Evolutionary conservation across 768 basidiomycete species (phyloP).

Genomic region (Suillus brevipes): DNA sequence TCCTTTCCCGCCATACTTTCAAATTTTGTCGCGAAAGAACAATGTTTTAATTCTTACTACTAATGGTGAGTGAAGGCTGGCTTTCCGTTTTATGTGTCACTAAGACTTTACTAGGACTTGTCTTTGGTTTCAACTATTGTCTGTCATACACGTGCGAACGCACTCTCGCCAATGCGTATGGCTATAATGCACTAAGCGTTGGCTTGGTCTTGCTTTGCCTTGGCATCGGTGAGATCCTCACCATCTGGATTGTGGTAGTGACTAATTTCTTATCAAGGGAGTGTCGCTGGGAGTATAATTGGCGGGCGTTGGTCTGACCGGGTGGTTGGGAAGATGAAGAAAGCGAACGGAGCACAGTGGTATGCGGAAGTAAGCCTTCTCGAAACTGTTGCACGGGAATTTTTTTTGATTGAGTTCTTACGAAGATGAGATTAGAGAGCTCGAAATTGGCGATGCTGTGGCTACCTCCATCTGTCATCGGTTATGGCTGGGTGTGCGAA

Average conservation of each 20-base stretch:
- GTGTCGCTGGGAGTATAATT: slow-evolving; percentile 50
- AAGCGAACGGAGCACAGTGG: slow-evolving; percentile 43
- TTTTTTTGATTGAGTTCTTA: background rate
- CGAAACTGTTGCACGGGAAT: background rate
- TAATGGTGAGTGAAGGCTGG: slow-evolving; percentile 18
- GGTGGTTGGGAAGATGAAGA: slow-evolving; percentile 43
- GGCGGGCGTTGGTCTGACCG: slow-evolving; percentile 63
- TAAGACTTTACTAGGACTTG: slow-evolving; percentile 46
- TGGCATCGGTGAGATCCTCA: slow-evolving; percentile 54
- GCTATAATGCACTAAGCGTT: slow-evolving; percentile 66
- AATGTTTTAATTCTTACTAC: slow-evolving; percentile 62
- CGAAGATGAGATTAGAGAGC: slow-evolving; percentile 72
- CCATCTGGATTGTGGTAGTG: background rate
- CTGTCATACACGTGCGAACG: slow-evolving; percentile 75
- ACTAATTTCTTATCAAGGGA: slow-evolving; percentile 33
- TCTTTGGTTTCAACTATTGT: slow-evolving; percentile 71
- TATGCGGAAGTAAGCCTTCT: slow-evolving; percentile 62
- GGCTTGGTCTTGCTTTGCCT: slow-evolving; percentile 78
- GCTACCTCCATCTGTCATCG: slow-evolving; percentile 59
- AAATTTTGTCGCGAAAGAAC: slow-evolving; percentile 59
- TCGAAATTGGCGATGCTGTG: slow-evolving; percentile 54
- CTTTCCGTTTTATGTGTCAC: background rate
- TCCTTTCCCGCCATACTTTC: slow-evolving; percentile 61
- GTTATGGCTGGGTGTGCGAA: slow-evolving; percentile 75
- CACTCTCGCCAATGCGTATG: slow-evolving; percentile 63